phyloP scores from a whole-genome alignment of 2,329 filamentous ascomycete species.

The Penicillium sp. region DNA sequence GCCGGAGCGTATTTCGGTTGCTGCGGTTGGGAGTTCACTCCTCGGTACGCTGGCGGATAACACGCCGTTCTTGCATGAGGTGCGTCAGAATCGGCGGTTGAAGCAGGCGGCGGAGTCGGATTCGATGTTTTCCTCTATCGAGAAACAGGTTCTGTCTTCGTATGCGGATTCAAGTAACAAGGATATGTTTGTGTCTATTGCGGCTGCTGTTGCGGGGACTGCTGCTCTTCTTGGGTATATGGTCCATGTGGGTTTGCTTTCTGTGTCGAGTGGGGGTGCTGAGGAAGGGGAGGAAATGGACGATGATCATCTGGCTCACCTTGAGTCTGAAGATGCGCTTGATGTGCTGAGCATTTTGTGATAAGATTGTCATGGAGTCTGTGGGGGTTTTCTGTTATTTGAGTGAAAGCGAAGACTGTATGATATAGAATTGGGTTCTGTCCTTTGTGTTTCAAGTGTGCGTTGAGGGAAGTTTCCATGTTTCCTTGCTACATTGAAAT shows the following conservation, averaged over 20 bases:
- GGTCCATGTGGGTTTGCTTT: constrained; percentile 33
- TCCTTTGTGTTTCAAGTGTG: constrained; percentile 1
- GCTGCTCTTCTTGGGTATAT: constrained; percentile 41
- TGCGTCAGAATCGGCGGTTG: constrained; percentile 39
- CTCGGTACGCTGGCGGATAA: constrained; percentile 38
- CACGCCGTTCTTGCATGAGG: constrained; percentile 38
- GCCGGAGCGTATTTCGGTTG: constrained; percentile 33
- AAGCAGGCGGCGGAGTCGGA: constrained; percentile 34
- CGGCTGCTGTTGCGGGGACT: constrained; percentile 35
- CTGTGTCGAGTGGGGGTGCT: constrained; percentile 1
- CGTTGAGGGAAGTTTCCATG: neutral
- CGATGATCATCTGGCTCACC: neutral
- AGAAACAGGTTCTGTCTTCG: constrained; percentile 28
- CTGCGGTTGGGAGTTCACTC: constrained; percentile 36
- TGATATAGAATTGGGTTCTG: constrained; percentile 9
- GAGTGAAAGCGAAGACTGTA: constrained; percentile 8
- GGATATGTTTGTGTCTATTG: constrained; percentile 39
- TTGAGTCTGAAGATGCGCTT: constrained; percentile 14
- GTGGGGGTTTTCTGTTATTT: neutral
- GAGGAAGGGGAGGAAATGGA: constrained; percentile 11
- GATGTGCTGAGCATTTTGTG: constrained; percentile 18
- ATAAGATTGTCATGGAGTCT: neutral
- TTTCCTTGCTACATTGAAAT: neutral
- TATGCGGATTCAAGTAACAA: constrained; percentile 29
- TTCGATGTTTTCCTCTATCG: constrained; percentile 24